Evolutionary conservation across 2,329 filamentous ascomycete genomes (phyloP).

Genomic region (Colletotrichum agaves): DNA sequence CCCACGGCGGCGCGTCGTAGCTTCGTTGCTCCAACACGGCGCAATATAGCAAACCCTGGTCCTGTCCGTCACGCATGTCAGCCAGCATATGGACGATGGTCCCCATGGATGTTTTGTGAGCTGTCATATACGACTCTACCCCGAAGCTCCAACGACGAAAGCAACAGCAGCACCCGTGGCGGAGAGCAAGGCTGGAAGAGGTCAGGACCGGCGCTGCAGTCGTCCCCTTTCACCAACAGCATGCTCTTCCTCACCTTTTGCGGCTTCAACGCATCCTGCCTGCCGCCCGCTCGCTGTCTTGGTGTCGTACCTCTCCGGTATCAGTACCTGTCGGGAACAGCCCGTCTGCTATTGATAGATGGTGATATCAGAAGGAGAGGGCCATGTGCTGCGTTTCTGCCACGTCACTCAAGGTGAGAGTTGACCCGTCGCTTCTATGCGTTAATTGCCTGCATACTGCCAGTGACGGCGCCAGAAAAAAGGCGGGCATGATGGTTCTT

Average conservation of each 20-base stretch:
- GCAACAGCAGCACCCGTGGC: not conserved
- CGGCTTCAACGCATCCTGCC: not conserved
- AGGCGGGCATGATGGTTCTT: not conserved
- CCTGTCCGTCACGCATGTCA: conserved; percentile 25
- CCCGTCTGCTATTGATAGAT: conserved; percentile 16
- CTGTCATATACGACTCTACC: conserved; percentile 24
- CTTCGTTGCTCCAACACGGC: not conserved
- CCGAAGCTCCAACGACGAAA: not conserved
- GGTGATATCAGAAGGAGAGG: conserved; percentile 3
- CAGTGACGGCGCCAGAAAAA: not conserved
- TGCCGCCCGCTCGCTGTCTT: not conserved
- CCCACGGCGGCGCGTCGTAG: not conserved
- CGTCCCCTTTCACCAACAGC: not conserved
- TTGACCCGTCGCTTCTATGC: conserved; percentile 33
- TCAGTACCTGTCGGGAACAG: conserved; percentile 10
- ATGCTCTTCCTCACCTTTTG: not conserved
- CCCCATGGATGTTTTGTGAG: conserved; percentile 22
- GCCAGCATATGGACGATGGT: conserved; percentile 21
- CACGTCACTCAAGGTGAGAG: conserved; percentile 35
- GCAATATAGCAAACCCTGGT: not conserved
- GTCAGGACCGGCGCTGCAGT: conserved; percentile 21
- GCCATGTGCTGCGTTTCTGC: conserved; percentile 25
- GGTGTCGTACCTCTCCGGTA: conserved; percentile 23
- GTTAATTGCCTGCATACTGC: not conserved
- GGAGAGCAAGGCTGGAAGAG: conserved; percentile 4